Evolutionary conservation across 2,329 filamentous ascomycete genomes (phyloP).

Genomic region (Aspergillus cejpii): DNA sequence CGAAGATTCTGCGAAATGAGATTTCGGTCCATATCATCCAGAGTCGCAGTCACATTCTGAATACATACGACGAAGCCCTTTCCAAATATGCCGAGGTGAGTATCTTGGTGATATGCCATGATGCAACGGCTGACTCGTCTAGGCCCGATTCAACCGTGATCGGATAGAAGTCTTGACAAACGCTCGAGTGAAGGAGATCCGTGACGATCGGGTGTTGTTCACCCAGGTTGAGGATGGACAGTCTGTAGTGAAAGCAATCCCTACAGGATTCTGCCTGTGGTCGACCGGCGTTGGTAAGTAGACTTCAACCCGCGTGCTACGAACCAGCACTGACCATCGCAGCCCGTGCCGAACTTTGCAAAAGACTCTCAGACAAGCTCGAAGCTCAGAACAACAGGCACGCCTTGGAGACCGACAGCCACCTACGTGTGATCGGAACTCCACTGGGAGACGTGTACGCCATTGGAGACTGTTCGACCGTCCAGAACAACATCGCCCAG

Average conservation of each 20-base stretch:
- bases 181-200: constrained; percentile 84
- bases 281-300: constrained; percentile 72
- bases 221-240: constrained; percentile 73
- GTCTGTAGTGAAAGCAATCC: constrained; percentile 80
- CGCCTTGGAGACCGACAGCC: constrained; percentile 88
- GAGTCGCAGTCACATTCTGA: constrained; percentile 87
- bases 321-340: constrained; percentile 5
- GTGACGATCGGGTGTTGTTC: constrained; percentile 76
- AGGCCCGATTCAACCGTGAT: constrained; percentile 78
- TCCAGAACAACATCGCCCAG: constrained; percentile 94
- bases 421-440: constrained; percentile 80
- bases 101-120: neutral
- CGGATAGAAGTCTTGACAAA: constrained; percentile 89
- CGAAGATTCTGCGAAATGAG: constrained; percentile 85
- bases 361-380: constrained; percentile 70
- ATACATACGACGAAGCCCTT: constrained; percentile 94
- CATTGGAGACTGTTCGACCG: constrained; percentile 90
- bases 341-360: constrained; percentile 72
- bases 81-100: constrained; percentile 77
- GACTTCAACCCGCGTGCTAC: neutral
- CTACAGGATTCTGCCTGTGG: constrained; percentile 95
- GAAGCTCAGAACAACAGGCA: constrained; percentile 76
- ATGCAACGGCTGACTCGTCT: constrained; percentile 2
- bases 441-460: constrained; percentile 93
- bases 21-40: constrained; percentile 97